Evolutionary conservation across 495 filamentous ascomycete genomes (phyloP).

Genomic region (Podospora appendiculata): DNA sequence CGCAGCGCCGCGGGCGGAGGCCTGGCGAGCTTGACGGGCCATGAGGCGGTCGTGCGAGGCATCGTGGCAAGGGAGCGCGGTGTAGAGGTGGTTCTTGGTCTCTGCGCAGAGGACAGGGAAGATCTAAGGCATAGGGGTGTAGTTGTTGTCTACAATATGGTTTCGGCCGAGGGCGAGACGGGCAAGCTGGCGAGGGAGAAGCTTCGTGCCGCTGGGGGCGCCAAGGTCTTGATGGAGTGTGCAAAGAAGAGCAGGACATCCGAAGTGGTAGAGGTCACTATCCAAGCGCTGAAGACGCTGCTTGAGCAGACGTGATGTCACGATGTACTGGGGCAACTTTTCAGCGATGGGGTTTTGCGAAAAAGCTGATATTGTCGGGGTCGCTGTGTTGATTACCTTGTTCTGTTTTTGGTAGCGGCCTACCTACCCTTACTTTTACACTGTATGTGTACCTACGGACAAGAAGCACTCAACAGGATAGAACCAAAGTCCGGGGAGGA

Average conservation of each 20-base stretch:
- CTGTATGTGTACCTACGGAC: too few species aligned
- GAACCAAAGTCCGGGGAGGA: too few species aligned
- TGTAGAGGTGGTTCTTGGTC: conserved; percentile 57
- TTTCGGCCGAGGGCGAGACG: conserved; percentile 41
- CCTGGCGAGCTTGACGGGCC: conserved; percentile 73
- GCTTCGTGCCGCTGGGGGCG: conserved; percentile 40
- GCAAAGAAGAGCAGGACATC: conserved; percentile 56
- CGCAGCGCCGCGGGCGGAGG: conserved; percentile 81
- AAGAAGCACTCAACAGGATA: too few species aligned
- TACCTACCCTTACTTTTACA: too few species aligned
- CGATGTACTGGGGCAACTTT: neutral
- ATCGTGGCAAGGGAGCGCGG: conserved; percentile 63
- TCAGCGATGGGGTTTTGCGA: neutral
- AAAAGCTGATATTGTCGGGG: too few species aligned
- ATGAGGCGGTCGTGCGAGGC: conserved; percentile 60
- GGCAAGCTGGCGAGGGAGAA: conserved; percentile 41
- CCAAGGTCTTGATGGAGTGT: conserved; percentile 54
- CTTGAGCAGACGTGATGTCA: conserved; percentile 25
- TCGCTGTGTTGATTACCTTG: too few species aligned
- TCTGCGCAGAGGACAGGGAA: conserved; percentile 70
- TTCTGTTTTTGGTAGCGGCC: too few species aligned
- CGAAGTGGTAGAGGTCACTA: conserved; percentile 55
- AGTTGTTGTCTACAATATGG: conserved; percentile 63
- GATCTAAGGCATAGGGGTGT: conserved; percentile 71
- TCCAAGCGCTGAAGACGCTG: conserved; percentile 55